These are phyloP conservation scores for Pythium volutum DNA, from an alignment of 352 stramenopile genomes.

Conservation along the genomic window DNA sequence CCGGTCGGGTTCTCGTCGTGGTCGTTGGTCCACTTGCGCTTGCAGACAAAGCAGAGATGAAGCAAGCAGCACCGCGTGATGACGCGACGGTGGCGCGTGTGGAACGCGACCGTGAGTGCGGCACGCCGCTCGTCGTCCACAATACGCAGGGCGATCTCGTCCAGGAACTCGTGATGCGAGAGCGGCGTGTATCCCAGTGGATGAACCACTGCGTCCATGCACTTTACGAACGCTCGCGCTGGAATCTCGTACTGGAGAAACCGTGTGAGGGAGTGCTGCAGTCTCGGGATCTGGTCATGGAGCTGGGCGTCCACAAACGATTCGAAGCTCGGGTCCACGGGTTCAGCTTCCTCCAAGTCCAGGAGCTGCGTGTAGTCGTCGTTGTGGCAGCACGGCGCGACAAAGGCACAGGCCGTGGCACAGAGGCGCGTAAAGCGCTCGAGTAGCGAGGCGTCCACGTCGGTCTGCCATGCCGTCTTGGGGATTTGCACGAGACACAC, in stretches of 20 bases:
- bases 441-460: not conserved
- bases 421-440: constrained; percentile 9
- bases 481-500: constrained; percentile 15
- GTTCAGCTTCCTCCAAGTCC: not conserved
- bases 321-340: too few relatives aligned
- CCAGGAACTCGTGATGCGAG: not conserved
- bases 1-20: not conserved
- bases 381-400: constrained; percentile 27
- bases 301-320: not conserved
- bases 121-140: constrained; percentile 23
- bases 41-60: constrained; percentile 21
- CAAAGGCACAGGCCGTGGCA: constrained; percentile 15
- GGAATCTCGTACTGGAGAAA: constrained; percentile 8
- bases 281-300: not conserved
- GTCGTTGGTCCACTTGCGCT: constrained; percentile 1
- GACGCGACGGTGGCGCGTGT: constrained; percentile 5
- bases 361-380: constrained; percentile 21
- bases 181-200: not conserved
- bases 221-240: not conserved
- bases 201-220: not conserved
- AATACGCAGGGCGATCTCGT: not conserved
- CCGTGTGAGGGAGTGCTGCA: not conserved
- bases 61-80: constrained; percentile 15
- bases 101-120: constrained; percentile 9
- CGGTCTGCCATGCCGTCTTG: constrained; percentile 12